Evolutionary conservation across 352 stramenopile species (phyloP).

Genomic region (Phytophthora sansomeana): DNA sequence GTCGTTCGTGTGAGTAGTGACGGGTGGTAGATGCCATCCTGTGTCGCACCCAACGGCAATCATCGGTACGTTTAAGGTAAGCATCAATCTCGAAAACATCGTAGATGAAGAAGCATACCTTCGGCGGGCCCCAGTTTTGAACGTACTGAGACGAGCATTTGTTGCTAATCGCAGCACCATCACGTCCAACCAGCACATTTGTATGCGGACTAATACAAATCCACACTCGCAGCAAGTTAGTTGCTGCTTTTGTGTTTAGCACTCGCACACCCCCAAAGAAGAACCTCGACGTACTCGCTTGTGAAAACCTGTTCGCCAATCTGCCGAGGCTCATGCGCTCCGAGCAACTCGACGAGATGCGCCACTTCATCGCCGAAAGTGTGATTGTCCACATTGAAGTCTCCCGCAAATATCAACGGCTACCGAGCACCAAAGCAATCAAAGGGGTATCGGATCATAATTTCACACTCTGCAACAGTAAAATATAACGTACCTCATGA

Average conservation of each 20-base stretch:
- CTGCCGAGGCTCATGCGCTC: conserved; percentile 50
- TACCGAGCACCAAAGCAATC: conserved; percentile 28
- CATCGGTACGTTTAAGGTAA: background rate
- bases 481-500: conserved; percentile 56
- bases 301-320: conserved; percentile 74
- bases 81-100: background rate
- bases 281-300: conserved; percentile 67
- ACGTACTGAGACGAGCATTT: conserved; percentile 76
- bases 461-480: background rate
- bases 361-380: conserved; percentile 77
- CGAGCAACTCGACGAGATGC: conserved; percentile 64
- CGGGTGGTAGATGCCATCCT: conserved; percentile 68
- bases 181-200: conserved; percentile 82
- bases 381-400: conserved; percentile 89
- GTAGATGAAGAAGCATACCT: conserved; percentile 38
- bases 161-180: conserved; percentile 78
- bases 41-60: conserved; percentile 6
- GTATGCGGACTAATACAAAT: conserved; percentile 59
- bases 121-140: conserved; percentile 68
- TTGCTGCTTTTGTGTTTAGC: background rate
- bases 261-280: background rate
- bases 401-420: conserved; percentile 81
- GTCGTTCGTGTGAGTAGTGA: conserved; percentile 60
- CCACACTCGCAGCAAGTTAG: background rate
- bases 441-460: background rate